Evolutionary conservation across 768 basidiomycete genomes (phyloP).

Genomic region (Auricularia auricula-judae): DNA sequence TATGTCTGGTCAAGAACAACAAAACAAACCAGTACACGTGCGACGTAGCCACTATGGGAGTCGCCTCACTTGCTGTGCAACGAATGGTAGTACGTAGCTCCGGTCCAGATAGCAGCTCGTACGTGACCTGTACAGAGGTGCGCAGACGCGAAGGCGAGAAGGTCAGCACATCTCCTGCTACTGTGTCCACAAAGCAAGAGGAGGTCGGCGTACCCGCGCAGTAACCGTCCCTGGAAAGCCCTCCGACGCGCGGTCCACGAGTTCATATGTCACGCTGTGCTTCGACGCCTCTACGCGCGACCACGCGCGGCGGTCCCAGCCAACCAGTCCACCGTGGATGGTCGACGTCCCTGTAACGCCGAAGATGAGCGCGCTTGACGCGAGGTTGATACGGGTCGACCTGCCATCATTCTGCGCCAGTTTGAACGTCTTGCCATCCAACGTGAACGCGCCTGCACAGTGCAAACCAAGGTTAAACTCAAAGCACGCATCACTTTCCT

Average conservation of each 20-base stretch:
- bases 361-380: neutral
- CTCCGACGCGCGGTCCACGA: slow-evolving; percentile 20
- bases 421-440: slow-evolving; percentile 23
- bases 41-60: neutral
- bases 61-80: neutral
- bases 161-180: neutral
- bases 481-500: neutral
- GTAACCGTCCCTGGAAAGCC: neutral
- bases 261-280: slow-evolving; percentile 41
- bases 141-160: too few species aligned
- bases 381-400: too few species aligned
- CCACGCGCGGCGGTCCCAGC: slow-evolving; percentile 52
- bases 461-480: neutral
- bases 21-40: neutral
- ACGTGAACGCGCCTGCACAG: neutral
- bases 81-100: neutral
- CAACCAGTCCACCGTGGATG: slow-evolving; percentile 43
- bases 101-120: neutral
- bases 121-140: neutral
- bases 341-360: slow-evolving; percentile 25
- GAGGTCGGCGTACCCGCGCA: neutral
- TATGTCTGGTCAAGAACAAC: neutral
- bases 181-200: neutral
- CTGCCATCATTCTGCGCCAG: slow-evolving; percentile 35
- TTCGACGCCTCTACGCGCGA: slow-evolving; percentile 30